Percentiles rank a stretch among this genome's conserved stretches.
Evolutionary conservation across 2,329 filamentous ascomycete species (phyloP).

Genomic region (Exserohilum turcica): DNA sequence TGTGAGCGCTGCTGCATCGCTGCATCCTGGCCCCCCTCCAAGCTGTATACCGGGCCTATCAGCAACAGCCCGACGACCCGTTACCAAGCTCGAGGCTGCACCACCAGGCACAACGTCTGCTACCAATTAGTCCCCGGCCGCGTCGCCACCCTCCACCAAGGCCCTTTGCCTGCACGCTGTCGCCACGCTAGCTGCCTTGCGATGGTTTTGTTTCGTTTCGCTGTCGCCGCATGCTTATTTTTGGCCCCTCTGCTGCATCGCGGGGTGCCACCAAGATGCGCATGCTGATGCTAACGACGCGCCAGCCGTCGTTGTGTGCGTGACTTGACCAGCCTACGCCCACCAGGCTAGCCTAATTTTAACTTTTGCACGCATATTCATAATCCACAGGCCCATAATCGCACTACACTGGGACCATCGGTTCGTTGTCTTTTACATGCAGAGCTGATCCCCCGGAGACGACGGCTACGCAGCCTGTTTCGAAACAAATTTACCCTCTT

Average conservation of each 20-base stretch:
- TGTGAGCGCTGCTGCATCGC: slow-evolving; percentile 20
- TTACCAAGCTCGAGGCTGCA: slow-evolving; percentile 17
- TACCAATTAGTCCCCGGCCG: slow-evolving; percentile 26
- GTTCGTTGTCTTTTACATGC: slow-evolving; percentile 21
- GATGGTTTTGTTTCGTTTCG: slow-evolving; percentile 33
- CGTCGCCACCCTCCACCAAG: slow-evolving; percentile 14
- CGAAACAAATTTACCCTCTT: slow-evolving; percentile 36
- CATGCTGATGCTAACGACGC: slow-evolving; percentile 7
- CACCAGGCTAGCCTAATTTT: slow-evolving; percentile 14
- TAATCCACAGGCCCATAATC: slow-evolving; percentile 12
- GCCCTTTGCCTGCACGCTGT: slow-evolving; percentile 22
- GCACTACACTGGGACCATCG: slow-evolving; percentile 25
- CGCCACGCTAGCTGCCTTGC: slow-evolving; percentile 17
- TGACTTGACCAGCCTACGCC: not conserved
- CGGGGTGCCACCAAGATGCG: slow-evolving; percentile 14
- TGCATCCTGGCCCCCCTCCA: slow-evolving; percentile 19
- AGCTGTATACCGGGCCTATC: slow-evolving; percentile 17
- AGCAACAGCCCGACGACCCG: slow-evolving; percentile 1
- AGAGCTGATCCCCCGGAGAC: slow-evolving; percentile 14
- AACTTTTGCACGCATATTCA: slow-evolving; percentile 7
- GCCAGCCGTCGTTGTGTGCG: slow-evolving; percentile 9
- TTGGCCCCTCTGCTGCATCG: slow-evolving; percentile 30
- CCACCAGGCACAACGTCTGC: slow-evolving; percentile 24
- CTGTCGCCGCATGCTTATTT: slow-evolving; percentile 34
- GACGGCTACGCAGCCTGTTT: slow-evolving; percentile 24